Conservation (phyloP, 108 stramenopile species). For the Skeletonema potamos region DNA sequence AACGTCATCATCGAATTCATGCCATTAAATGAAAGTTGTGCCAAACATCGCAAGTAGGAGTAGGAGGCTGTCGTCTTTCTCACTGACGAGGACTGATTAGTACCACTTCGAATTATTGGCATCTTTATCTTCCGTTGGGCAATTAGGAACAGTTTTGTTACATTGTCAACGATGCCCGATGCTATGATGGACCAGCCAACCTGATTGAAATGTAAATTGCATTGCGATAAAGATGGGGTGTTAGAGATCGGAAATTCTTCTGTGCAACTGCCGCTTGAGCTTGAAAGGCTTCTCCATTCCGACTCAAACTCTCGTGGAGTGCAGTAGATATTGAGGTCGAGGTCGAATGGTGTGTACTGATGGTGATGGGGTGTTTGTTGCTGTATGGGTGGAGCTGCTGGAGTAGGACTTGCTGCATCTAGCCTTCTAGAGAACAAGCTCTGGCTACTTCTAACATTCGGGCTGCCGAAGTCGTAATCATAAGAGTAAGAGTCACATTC, state of each 20-base stretch:
- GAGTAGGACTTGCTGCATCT: conserved; percentile 1
- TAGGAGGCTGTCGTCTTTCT: neutral
- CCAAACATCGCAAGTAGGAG: conserved; percentile 15
- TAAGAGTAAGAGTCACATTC: neutral
- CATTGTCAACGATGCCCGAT: conserved; percentile 9
- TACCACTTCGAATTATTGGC: neutral
- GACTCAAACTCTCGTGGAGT: conserved; percentile 19
- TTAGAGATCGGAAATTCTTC: neutral
- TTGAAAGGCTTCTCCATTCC: conserved; percentile 16
- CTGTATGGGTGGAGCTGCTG: neutral
- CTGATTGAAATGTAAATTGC: conserved; percentile 10
- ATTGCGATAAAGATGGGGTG: conserved; percentile 11
- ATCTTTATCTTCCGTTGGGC: conserved; percentile 10
- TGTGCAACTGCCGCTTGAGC: neutral
- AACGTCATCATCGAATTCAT: conserved; percentile 1
- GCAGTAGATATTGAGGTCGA: conserved; percentile 16
- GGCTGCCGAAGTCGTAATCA: neutral
- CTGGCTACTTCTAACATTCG: neutral
- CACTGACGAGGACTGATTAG: neutral
- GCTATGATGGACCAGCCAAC: conserved; percentile 20
- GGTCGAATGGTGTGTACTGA: neutral
- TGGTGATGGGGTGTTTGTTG: neutral
- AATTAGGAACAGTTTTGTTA: conserved; percentile 16
- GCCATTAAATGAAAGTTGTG: conserved; percentile 3
- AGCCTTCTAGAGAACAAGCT: conserved; percentile 11